phyloP scores from a whole-genome alignment of 2,329 filamentous ascomycete species.

The Alternaria arborescens region DNA sequence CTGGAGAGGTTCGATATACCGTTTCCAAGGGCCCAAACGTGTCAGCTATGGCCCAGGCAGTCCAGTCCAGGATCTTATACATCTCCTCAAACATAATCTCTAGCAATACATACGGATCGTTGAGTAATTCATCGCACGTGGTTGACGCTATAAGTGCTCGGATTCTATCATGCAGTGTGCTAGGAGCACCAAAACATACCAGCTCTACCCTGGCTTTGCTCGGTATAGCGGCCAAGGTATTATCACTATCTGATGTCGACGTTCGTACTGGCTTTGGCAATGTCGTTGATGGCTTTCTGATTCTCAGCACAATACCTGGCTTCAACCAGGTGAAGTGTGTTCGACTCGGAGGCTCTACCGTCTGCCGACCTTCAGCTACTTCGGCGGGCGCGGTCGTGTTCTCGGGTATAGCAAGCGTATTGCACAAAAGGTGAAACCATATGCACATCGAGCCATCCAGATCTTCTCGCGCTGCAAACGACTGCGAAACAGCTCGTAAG shows the following conservation, averaged over 20 bases:
- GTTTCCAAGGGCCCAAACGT: conserved; percentile 46
- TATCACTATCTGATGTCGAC: conserved; percentile 24
- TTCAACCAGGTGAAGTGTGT: conserved; percentile 39
- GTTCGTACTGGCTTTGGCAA: conserved; percentile 16
- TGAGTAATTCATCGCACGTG: conserved; percentile 30
- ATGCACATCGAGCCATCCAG: conserved; percentile 25
- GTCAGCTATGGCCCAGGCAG: conserved; percentile 39
- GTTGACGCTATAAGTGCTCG: conserved; percentile 18
- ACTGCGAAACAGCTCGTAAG: conserved; percentile 37
- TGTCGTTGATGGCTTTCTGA: conserved; percentile 11
- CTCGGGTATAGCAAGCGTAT: conserved; percentile 25
- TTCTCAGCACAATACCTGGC: conserved; percentile 36
- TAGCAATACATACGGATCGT: conserved; percentile 46
- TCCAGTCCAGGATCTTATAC: conserved; percentile 40
- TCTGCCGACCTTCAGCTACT: neutral
- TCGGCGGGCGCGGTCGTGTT: conserved; percentile 17
- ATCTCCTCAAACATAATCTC: conserved; percentile 45
- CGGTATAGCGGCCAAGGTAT: conserved; percentile 7
- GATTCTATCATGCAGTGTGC: conserved; percentile 26
- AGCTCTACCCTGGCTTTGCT: conserved; percentile 27
- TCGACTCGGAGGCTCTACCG: conserved; percentile 25
- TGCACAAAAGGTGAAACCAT: conserved; percentile 46
- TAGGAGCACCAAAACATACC: conserved; percentile 41
- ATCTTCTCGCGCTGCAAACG: conserved; percentile 35
- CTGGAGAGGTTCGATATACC: conserved; percentile 17